These are phyloP conservation scores for Terfezia boudieri DNA, from an alignment of 495 filamentous ascomycete genomes.

Conservation along the genomic window DNA sequence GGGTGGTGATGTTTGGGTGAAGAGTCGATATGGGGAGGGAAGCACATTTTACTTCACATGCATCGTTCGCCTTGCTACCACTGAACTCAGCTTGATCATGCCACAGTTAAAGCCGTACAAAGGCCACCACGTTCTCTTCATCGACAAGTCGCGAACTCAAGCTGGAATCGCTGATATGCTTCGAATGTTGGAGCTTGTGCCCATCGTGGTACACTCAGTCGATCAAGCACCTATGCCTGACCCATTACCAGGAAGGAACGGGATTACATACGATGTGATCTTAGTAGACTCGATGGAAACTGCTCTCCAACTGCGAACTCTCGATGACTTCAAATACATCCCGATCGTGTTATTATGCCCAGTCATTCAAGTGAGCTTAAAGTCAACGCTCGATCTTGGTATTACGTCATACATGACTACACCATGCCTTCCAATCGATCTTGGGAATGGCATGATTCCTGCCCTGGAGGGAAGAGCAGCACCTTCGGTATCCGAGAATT, in stretches of 20 bases:
- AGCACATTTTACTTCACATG: slow-evolving; percentile 97
- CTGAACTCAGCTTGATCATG: slow-evolving; percentile 57
- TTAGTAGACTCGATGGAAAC: slow-evolving; percentile 89
- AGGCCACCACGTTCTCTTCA: slow-evolving; percentile 80
- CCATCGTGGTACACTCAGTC: slow-evolving; percentile 53
- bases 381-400: slow-evolving; percentile 83
- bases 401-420: slow-evolving; percentile 99
- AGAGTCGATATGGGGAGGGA: slow-evolving; percentile 75
- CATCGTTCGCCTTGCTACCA: slow-evolving; percentile 64
- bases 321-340: slow-evolving; percentile 94
- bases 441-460: slow-evolving; percentile 97
- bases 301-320: slow-evolving; percentile 56
- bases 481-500: slow-evolving; percentile 78
- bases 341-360: slow-evolving; percentile 87
- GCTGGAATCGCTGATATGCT: slow-evolving; percentile 62
- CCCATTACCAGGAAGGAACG: slow-evolving; percentile 32
- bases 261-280: slow-evolving; percentile 75
- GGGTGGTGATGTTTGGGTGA: slow-evolving; percentile 95
- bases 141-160: slow-evolving; percentile 75
- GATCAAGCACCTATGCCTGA: slow-evolving; percentile 28
- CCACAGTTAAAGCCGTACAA: slow-evolving; percentile 75
- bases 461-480: slow-evolving; percentile 86
- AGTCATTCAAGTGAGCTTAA: slow-evolving; percentile 74
- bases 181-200: slow-evolving; percentile 51
- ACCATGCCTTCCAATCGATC: slow-evolving; percentile 79